Base-by-base conservation (phyloP, 1,284 basidiomycete species). In the Chondrostereum purpureum region DNA sequence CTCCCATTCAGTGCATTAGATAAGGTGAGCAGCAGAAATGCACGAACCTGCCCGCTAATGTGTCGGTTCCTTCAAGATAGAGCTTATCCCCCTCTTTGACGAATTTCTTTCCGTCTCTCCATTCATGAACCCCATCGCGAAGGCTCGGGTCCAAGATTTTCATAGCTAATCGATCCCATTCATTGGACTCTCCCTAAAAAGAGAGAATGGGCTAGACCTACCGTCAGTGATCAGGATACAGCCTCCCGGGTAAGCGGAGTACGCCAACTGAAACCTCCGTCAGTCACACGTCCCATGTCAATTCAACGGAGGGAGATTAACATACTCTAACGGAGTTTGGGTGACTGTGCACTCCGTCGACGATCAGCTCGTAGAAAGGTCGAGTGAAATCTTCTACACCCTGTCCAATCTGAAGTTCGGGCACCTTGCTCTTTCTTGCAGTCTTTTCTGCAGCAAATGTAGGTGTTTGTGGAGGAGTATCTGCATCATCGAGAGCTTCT, bases 181-280 rank as follows among this genome's bases (percentile, higher is more conserved):
- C n/a, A n/a, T n/a, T n/a, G n/a, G n/a, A n/a, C n/a, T n/a, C n/a
- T n/a, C n/a, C n/a, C n/a, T n/a, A n/a, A n/a, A n/a, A n/a, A n/a
- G n/a, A 33, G 13, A 12, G 11, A 38, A 41, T 2, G 17, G n/a
- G 35, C 5, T 37, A 36, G 13, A 51, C 62, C 53, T 57, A 90
- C 88, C 89, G 65, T 95, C 92, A 0, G 90, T 92, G 43, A 94
- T 85, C 31, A 95, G 69, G 35, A 95, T 80, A 57, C 91, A 94
- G 0, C 90, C 87, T 10, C 88, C 82, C 1, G 87, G 84, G 55
- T 84, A 83, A 0, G 86, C 77, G 27, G 81, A 78, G 61, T 93
- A 93, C 1, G 92, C 91, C 49, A 94, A 70, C 86, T 88, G 57
- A 17, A 47, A 27, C 35, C 14, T 40, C 13, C 17, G 27, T 48